A percentile compares a stretch with the other conserved stretches of the same genome.
These are phyloP conservation scores for Ceratocystis destructans DNA, from an alignment of 2,329 filamentous ascomycete genomes.

Conservation along the genomic window DNA sequence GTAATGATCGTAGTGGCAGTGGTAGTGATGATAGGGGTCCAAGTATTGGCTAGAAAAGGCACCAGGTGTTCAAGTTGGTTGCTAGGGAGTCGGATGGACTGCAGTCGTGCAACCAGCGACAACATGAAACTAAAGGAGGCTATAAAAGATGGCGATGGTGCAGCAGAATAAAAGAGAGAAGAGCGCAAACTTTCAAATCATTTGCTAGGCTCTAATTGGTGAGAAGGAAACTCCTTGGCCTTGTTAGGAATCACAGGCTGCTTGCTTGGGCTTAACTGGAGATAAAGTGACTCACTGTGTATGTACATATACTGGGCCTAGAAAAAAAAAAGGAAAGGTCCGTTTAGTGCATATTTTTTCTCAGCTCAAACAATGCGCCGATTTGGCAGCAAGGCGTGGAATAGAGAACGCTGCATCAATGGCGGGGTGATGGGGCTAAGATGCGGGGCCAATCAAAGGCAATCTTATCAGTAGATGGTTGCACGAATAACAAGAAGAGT, in stretches of 20 bases:
- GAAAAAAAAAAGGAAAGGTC: background rate
- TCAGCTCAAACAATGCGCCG: background rate
- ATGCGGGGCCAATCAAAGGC: background rate
- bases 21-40: background rate
- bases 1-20: background rate
- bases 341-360: constrained; percentile 6
- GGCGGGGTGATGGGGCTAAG: background rate
- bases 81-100: constrained; percentile 10
- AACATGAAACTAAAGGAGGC: background rate
- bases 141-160: background rate
- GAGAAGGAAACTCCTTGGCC: background rate
- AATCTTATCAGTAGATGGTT: constrained; percentile 5
- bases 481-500: background rate
- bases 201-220: background rate
- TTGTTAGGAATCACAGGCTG: background rate
- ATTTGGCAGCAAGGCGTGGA: background rate
- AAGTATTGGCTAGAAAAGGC: background rate
- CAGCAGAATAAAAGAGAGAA: background rate
- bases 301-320: background rate
- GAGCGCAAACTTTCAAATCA: background rate
- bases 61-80: background rate
- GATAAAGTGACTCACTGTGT: constrained; percentile 4
- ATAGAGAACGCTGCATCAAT: background rate
- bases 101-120: constrained; percentile 5
- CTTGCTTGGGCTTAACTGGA: background rate